Evolutionary conservation across 805 yeast species (phyloP), one percentile per base, ranked within the genome.

Genomic region (Hanseniaspora meyeri): DNA sequence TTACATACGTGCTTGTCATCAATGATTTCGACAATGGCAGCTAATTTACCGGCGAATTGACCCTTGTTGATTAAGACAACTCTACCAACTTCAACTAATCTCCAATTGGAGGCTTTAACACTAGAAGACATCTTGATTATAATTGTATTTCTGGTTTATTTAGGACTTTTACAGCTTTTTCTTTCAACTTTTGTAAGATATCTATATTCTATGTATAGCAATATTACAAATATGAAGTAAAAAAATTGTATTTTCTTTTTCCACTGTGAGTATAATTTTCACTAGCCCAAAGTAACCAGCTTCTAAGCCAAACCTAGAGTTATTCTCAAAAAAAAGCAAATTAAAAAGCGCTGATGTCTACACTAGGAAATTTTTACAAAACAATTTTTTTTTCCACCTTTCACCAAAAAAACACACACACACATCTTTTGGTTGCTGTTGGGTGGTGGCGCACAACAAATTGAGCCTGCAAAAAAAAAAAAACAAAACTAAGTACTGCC

Each of bases 81-180:
- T 81, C 99, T 96, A 77, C 98, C 98, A 74, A 90, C 87, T 83
- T 91, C 96, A 76, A 93, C 98, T 73, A 82, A 83, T 87, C 96
- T 88, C 97, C 97, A 93, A 91, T 87, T 87, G 76, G 95, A 80
- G 75, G 95, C 87, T 81, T 87, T 85, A 76, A 93, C 93, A 74
- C 85, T 76, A 73, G 88, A 74, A 68, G 87, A 81, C 87, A 82
- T 80, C 70, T 68, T 70, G 66, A 62, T 43, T 53, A 39, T 46
- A 29, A 32, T 34, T 46, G 29, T 46, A 24, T 17, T 32, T 46
- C 49, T 46, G 49, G 49, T 46, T 46, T 46, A 29, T 31, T 45
- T 42, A 42, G 48, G 48, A 45, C 29, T 20, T 34, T 34, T 4
- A 4, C 34, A 17, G n/a, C 9, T 19, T 12, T 14, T 46, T 11